Evolutionary conservation across 805 yeast species (phyloP).

Genomic region (Metschnikowia borealis): DNA sequence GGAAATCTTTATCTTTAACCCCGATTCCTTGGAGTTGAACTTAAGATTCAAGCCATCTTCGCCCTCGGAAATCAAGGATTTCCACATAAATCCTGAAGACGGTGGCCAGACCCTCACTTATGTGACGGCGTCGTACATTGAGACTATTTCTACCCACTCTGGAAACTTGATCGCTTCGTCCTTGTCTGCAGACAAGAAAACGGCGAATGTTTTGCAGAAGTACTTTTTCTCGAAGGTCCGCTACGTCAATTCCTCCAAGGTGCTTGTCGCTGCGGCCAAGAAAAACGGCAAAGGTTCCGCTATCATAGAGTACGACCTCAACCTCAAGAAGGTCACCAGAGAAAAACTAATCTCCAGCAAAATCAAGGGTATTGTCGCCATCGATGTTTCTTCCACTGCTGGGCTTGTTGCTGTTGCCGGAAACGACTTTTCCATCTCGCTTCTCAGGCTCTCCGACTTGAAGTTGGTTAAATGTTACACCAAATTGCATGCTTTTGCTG

Average conservation of each 20-base stretch:
- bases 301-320: constrained; percentile 42
- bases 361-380: constrained; percentile 51
- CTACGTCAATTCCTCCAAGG: constrained; percentile 32
- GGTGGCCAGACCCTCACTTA: constrained; percentile 63
- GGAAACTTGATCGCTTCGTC: constrained; percentile 35
- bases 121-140: constrained; percentile 52
- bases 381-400: constrained; percentile 41
- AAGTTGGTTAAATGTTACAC: constrained; percentile 46
- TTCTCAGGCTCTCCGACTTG: constrained; percentile 53
- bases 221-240: constrained; percentile 41
- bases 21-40: constrained; percentile 48
- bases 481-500: constrained; percentile 72
- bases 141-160: constrained; percentile 47
- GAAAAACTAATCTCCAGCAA: constrained; percentile 42
- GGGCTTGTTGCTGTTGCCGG: constrained; percentile 55
- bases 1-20: constrained; percentile 56
- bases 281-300: constrained; percentile 35
- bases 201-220: constrained; percentile 20
- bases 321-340: constrained; percentile 39
- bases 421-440: constrained; percentile 60
- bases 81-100: constrained; percentile 53
- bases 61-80: constrained; percentile 55
- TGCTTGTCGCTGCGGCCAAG: constrained; percentile 32
- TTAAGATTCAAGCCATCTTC: constrained; percentile 50
- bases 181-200: constrained; percentile 17